Conservation (phyloP, 768 basidiomycete species). For the Hebeloma cylindrosporum region DNA sequence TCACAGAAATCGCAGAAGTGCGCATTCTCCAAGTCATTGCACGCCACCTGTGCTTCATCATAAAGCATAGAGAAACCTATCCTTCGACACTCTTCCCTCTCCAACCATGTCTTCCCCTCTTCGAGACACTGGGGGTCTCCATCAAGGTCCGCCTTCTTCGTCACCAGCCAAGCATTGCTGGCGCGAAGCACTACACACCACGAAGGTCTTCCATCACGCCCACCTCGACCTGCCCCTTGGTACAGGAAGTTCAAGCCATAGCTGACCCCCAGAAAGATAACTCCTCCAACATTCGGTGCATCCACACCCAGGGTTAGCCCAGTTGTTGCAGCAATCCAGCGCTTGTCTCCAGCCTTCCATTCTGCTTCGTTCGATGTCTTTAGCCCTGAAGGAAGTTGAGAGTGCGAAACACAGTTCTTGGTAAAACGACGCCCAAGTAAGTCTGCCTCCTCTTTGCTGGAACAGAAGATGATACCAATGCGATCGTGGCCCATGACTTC, state of each 20-base stretch:
- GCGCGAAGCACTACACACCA: neutral
- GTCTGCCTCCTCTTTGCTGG: neutral
- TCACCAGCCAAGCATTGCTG: neutral
- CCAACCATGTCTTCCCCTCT: neutral
- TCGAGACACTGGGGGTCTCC: neutral
- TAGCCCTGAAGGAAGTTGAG: constrained; percentile 9
- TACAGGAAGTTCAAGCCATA: constrained; percentile 21
- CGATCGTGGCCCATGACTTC: constrained; percentile 5
- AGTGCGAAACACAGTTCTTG: neutral
- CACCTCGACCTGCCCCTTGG: constrained; percentile 21
- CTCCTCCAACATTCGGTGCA: constrained; percentile 13
- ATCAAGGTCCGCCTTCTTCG: neutral
- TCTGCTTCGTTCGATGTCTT: constrained; percentile 3
- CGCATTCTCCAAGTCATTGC: neutral
- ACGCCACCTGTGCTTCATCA: neutral
- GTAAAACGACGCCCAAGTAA: neutral
- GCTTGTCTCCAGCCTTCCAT: constrained; percentile 5
- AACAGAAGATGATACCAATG: constrained; percentile 20
- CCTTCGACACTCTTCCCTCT: neutral
- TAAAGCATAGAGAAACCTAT: neutral
- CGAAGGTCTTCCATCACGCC: constrained; percentile 11
- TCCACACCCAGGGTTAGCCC: constrained; percentile 24
- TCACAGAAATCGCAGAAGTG: constrained; percentile 1
- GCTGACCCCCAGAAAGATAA: constrained; percentile 16
- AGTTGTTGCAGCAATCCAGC: constrained; percentile 25